Evolutionary conservation across 495 filamentous ascomycete genomes (phyloP).

Genomic region (Cudoniella acicularis): DNA sequence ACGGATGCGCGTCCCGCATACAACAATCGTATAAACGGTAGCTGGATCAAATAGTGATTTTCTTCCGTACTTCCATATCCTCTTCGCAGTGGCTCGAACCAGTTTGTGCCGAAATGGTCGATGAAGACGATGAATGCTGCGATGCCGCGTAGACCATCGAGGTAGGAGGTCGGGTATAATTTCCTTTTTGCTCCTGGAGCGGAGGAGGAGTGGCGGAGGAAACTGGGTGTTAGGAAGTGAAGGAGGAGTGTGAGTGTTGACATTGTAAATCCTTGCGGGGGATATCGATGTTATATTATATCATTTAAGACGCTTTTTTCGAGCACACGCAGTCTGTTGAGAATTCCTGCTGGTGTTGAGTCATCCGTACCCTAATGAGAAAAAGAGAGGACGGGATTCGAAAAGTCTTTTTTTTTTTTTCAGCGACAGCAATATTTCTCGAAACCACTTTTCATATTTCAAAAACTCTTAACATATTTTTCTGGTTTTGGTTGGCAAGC

Average conservation of each 20-base stretch:
- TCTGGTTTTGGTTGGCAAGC: no score
- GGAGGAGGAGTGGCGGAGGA: no score
- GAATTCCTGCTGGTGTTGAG: no score
- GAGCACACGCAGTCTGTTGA: no score
- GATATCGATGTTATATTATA: no score
- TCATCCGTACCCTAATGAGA: no score
- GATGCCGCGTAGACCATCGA: conserved; percentile 51
- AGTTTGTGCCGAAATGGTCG: conserved; percentile 36
- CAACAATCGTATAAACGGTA: conserved; percentile 59
- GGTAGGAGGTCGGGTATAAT: conserved; percentile 46
- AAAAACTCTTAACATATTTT: no score
- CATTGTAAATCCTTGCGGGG: neutral
- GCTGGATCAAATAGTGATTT: conserved; percentile 43
- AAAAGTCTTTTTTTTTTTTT: no score
- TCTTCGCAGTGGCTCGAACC: conserved; percentile 29
- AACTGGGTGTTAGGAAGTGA: neutral
- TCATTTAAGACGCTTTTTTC: no score
- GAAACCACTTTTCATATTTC: no score
- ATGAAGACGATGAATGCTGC: conserved; percentile 48
- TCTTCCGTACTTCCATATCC: conserved; percentile 38
- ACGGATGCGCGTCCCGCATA: conserved; percentile 65
- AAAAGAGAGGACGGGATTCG: no score
- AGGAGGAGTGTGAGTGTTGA: neutral
- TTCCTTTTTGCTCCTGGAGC: conserved; percentile 5
- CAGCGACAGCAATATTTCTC: no score